phyloP scores from a whole-genome alignment of 805 yeast species.

The Candida insectalens region DNA sequence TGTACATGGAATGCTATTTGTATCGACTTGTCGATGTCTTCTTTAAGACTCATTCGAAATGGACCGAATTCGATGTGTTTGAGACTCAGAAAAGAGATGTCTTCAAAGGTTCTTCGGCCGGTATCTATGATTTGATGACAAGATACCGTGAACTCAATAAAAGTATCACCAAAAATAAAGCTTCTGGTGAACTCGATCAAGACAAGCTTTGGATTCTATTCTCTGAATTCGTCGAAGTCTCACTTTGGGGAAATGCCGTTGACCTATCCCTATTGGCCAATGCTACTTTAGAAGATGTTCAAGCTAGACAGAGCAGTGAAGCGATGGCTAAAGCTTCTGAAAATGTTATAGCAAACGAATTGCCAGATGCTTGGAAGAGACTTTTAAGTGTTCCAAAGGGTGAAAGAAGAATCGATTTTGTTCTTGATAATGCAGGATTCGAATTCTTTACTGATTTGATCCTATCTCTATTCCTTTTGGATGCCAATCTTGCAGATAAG shows the following conservation, averaged over 20 bases:
- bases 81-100: conserved; percentile 60
- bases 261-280: conserved; percentile 85
- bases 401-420: conserved; percentile 60
- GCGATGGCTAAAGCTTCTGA: conserved; percentile 75
- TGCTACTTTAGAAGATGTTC: conserved; percentile 82
- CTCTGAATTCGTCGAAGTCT: conserved; percentile 76
- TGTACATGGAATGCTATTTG: conserved; percentile 74
- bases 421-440: conserved; percentile 90
- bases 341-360: conserved; percentile 69
- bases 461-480: conserved; percentile 56
- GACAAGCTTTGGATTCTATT: conserved; percentile 50
- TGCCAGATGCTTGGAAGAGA: conserved; percentile 54
- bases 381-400: conserved; percentile 21
- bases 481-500: conserved; percentile 50
- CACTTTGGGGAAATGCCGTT: conserved; percentile 97
- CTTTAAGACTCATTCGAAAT: conserved; percentile 30
- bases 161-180: conserved; percentile 13
- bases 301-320: conserved; percentile 83
- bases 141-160: conserved; percentile 39
- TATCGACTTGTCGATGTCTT: conserved; percentile 54
- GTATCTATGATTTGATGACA: conserved; percentile 73
- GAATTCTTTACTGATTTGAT: conserved; percentile 85
- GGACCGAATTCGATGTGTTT: conserved; percentile 66
- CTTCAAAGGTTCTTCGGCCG: conserved; percentile 62
- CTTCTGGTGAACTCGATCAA: conserved; percentile 15